Evolutionary conservation across 441 rosid genomes (phyloP), one percentile per base, ranked within the genome.

Genomic region (Aquilaria agallochum): DNA sequence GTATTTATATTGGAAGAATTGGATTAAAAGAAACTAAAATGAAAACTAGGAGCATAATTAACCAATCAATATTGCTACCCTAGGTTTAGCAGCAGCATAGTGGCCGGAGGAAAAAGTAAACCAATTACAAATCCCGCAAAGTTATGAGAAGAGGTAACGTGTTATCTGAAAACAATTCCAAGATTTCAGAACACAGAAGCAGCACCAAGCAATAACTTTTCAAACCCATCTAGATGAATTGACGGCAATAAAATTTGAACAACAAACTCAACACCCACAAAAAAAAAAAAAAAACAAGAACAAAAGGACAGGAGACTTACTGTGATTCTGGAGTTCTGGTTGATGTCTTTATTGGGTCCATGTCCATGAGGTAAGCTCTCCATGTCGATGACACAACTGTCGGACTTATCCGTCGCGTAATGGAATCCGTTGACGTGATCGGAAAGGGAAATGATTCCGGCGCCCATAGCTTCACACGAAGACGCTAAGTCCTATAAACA

Each of bases 351-450:
- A 50, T 14, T 42, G 50, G 30, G 7, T 47, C 15, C 42, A 36
- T 36, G 5, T 53, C 72, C 79, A 50, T 36, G 53, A 31, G 74
- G 57, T 73, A 84, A 78, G 63, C 75, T 78, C 52, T 84, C 93
- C 69, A 84, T 83, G 73, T 89, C 91, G 30, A 89, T 83, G 5
- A 84, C 85, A 65, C 78, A 86, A 72, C 67, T 76, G 58, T 84
- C 90, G 47, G 87, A 69, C 62, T 79, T 78, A 66, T 74, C 83
- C 2, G 75, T 54, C 11, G 76, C 60, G 66, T 66, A 80, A 31
- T 40, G 81, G 76, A 65, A 78, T 70, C 50, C 85, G 56, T 71
- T 79, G 32, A 75, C 56, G 9, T 76, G 82, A 75, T 79, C 92
- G 50, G 74, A 65, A 51, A 74, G 68, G 11, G 84, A 74, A 53